Evolutionary conservation across 345 rosid species (phyloP).

Genomic region (Gynandropsis gynandra): DNA sequence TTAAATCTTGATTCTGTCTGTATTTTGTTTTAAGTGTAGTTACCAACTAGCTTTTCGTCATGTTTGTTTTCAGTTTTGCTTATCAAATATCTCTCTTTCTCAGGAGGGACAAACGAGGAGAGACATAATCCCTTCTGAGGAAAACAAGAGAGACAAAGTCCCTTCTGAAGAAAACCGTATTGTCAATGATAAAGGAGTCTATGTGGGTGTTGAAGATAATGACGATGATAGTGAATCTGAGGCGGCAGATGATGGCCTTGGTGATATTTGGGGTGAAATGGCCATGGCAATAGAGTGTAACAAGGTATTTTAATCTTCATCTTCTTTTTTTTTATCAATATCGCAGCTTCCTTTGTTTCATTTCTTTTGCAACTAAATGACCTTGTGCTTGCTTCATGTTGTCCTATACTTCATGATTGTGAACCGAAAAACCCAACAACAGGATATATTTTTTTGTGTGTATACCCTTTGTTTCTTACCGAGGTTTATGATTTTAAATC

Average conservation of each 20-base stretch:
- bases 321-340: not conserved
- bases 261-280: conserved; percentile 88
- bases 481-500: not conserved
- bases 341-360: not conserved
- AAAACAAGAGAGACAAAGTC: conserved; percentile 29
- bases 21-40: conserved; percentile 2
- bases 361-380: not conserved
- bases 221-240: conserved; percentile 31
- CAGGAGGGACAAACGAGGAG: conserved; percentile 27
- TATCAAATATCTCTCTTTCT: not conserved
- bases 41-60: conserved; percentile 5
- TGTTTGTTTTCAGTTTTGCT: conserved; percentile 2
- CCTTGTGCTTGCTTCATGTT: not conserved
- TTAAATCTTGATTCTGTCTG: conserved; percentile 4
- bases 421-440: not conserved
- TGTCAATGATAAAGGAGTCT: conserved; percentile 50
- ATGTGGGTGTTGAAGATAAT: conserved; percentile 51
- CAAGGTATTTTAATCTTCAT: conserved; percentile 48
- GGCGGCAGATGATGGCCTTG: conserved; percentile 56
- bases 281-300: conserved; percentile 56
- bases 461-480: conserved; percentile 3
- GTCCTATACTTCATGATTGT: not conserved
- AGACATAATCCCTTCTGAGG: conserved; percentile 15
- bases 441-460: conserved; percentile 2
- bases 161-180: conserved; percentile 19